These are phyloP conservation scores for Lipomyces orientalis DNA, from an alignment of 805 yeast species.

Conservation along the genomic window DNA sequence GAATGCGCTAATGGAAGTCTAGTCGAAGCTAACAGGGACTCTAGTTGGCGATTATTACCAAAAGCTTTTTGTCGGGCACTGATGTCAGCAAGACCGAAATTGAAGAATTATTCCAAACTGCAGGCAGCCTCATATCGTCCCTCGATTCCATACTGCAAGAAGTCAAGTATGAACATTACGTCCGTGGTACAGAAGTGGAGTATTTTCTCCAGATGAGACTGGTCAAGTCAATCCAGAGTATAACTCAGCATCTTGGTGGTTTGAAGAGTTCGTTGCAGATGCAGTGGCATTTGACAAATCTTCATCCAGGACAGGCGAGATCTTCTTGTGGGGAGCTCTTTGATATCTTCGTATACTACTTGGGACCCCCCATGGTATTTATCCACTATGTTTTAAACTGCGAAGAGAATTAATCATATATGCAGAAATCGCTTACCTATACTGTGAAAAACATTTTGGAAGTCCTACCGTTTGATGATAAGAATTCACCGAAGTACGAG, in stretches of 20 bases:
- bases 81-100: conserved; percentile 32
- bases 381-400: not conserved
- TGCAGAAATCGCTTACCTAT: conserved; percentile 34
- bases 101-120: conserved; percentile 22
- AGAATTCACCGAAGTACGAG: conserved; percentile 33
- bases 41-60: conserved; percentile 22
- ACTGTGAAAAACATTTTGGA: conserved; percentile 61
- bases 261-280: conserved; percentile 70
- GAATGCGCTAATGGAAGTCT: conserved; percentile 38
- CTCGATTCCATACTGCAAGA: conserved; percentile 58
- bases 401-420: conserved; percentile 45
- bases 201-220: conserved; percentile 53
- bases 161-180: conserved; percentile 62
- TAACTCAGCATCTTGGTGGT: conserved; percentile 68
- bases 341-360: conserved; percentile 65
- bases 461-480: conserved; percentile 61
- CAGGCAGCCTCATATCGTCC: conserved; percentile 20
- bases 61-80: conserved; percentile 31
- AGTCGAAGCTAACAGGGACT: not conserved
- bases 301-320: conserved; percentile 16
- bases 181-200: conserved; percentile 62
- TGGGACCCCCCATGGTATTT: conserved; percentile 71
- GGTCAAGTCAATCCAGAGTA: conserved; percentile 57
- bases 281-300: conserved; percentile 32
- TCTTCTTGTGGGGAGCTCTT: conserved; percentile 54